Conservation (phyloP, 192 early-diverging fungal genomes). For the Helicostylum pulchrum region DNA sequence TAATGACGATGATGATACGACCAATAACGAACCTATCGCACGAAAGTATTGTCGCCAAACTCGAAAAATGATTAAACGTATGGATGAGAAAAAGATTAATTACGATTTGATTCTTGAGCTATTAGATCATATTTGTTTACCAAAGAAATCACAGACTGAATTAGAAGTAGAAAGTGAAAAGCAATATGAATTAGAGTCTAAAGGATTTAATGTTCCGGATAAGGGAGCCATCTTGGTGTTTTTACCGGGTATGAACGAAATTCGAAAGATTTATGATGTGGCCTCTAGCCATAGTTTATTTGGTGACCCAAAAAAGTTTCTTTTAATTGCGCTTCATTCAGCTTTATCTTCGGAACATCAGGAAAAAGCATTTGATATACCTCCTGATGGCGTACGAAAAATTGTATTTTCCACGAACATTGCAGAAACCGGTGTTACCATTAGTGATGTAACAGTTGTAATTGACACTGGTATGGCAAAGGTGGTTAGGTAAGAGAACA, state of each 20-base stretch:
- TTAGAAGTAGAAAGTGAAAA: background rate
- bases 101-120: constrained; percentile 53
- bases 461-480: constrained; percentile 79
- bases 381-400: constrained; percentile 59
- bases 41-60: constrained; percentile 23
- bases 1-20: background rate
- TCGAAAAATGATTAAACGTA: constrained; percentile 40
- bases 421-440: constrained; percentile 82
- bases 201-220: constrained; percentile 41
- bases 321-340: constrained; percentile 52
- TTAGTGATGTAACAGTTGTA: constrained; percentile 76
- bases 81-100: constrained; percentile 54
- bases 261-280: constrained; percentile 54
- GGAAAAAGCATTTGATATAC: constrained; percentile 60
- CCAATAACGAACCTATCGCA: background rate
- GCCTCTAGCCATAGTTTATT: constrained; percentile 47
- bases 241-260: constrained; percentile 67
- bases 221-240: constrained; percentile 74
- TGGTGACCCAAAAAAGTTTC: constrained; percentile 40
- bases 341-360: constrained; percentile 64
- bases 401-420: constrained; percentile 78
- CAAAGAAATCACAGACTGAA: constrained; percentile 9
- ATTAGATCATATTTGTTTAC: constrained; percentile 41
- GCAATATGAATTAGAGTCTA: constrained; percentile 30
- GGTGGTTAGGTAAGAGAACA: constrained; percentile 53